Percentiles rank a stretch among this genome's conserved stretches.
Conservation (phyloP, 192 early-diverging fungal genomes). For the Gryganskiella cystojenkinii region DNA sequence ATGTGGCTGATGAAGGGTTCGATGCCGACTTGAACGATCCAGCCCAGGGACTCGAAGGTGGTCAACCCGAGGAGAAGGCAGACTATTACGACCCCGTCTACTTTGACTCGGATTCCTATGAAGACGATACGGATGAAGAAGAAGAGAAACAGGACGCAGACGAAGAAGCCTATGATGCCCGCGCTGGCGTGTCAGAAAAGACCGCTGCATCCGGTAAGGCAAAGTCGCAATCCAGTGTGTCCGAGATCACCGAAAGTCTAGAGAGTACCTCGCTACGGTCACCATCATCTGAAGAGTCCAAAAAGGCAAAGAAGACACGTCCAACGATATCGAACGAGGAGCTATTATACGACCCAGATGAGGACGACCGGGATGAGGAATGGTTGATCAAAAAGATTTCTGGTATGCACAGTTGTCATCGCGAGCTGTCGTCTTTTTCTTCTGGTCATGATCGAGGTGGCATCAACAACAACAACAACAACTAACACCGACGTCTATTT, state of each 20-base stretch:
- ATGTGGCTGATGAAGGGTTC: background rate
- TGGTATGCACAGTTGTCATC: constrained; percentile 32
- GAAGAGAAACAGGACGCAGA: constrained; percentile 27
- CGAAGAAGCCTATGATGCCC: constrained; percentile 22
- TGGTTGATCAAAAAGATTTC: constrained; percentile 64
- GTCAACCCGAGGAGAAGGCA: constrained; percentile 17
- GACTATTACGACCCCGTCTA: constrained; percentile 64
- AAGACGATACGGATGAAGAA: constrained; percentile 21
- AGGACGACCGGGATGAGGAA: constrained; percentile 63
- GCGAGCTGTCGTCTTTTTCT: background rate
- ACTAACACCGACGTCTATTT: background rate
- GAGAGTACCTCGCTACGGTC: background rate
- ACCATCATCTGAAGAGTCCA: constrained; percentile 1
- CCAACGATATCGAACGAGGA: constrained; percentile 56
- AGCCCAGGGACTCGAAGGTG: constrained; percentile 1
- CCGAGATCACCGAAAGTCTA: constrained; percentile 18
- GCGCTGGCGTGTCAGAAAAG: constrained; percentile 16
- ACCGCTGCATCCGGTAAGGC: background rate
- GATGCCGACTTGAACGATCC: constrained; percentile 13
- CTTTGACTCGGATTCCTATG: constrained; percentile 60
- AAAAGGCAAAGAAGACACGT: constrained; percentile 26
- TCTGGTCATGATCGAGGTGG: background rate
- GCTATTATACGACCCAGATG: constrained; percentile 65
- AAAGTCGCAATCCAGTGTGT: background rate
- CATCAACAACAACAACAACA: no score